Percentiles rank a stretch among this genome's conserved stretches.
These are phyloP conservation scores for Coprinopsis cinerea DNA, from an alignment of 768 basidiomycete species.

Conservation along the genomic window DNA sequence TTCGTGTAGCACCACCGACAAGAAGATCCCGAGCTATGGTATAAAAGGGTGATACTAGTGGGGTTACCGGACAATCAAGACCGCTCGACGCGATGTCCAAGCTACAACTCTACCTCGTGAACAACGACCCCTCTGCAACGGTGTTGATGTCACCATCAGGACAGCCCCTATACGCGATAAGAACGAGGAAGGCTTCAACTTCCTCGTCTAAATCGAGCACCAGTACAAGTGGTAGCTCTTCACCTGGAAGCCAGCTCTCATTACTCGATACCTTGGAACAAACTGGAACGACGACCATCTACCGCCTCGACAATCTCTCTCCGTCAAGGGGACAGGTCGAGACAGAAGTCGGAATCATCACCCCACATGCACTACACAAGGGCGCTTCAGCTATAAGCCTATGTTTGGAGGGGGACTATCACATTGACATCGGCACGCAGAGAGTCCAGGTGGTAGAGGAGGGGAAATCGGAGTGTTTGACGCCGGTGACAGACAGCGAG, in stretches of 20 bases:
- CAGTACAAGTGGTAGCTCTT: too few relatives aligned
- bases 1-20: too few relatives aligned
- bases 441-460: not conserved
- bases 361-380: slow-evolving; percentile 15
- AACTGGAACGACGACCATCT: not conserved
- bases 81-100: too few relatives aligned
- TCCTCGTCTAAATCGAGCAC: not conserved
- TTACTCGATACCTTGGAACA: too few relatives aligned
- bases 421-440: slow-evolving; percentile 6
- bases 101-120: slow-evolving; percentile 30
- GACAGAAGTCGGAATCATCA: slow-evolving; percentile 28
- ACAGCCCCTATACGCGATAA: slow-evolving; percentile 26
- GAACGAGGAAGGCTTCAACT: slow-evolving; percentile 19
- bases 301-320: not conserved
- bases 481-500: not conserved
- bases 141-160: slow-evolving; percentile 29
- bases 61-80: too few relatives aligned
- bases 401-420: slow-evolving; percentile 13
- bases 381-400: slow-evolving; percentile 17
- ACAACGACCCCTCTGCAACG: slow-evolving; percentile 35
- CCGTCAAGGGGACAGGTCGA: slow-evolving; percentile 22
- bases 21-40: too few relatives aligned
- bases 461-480: not conserved
- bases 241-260: too few relatives aligned
- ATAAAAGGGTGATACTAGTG: too few relatives aligned